Conservation (phyloP, 805 yeast species). For the Candida cerambycidarum region DNA sequence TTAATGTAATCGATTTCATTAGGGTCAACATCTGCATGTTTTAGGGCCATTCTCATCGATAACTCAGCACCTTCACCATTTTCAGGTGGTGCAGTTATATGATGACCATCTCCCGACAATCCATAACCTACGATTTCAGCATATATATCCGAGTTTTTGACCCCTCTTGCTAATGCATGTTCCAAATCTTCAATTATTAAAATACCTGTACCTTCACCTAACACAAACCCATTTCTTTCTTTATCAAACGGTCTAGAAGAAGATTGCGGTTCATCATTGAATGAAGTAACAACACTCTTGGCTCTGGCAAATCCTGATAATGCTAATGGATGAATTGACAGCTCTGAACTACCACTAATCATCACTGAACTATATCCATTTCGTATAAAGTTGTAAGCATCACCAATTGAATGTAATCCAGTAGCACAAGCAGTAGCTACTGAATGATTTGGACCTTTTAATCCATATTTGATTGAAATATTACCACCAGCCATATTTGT, state of each 20-base stretch:
- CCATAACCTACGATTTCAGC: conserved; percentile 91
- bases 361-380: conserved; percentile 82
- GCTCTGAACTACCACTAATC: conserved; percentile 94
- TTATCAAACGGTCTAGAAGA: conserved; percentile 89
- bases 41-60: conserved; percentile 78
- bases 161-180: conserved; percentile 66
- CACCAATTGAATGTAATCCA: conserved; percentile 92
- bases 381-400: conserved; percentile 77
- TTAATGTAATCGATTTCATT: conserved; percentile 71
- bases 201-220: conserved; percentile 91
- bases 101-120: conserved; percentile 85
- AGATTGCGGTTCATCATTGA: conserved; percentile 56
- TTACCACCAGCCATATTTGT: conserved; percentile 95
- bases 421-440: conserved; percentile 97
- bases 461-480: conserved; percentile 72
- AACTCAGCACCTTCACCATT: conserved; percentile 82
- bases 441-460: conserved; percentile 84
- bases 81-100: conserved; percentile 86
- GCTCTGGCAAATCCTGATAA: conserved; percentile 91
- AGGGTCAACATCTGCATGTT: conserved; percentile 47
- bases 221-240: conserved; percentile 79
- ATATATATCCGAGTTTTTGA: conserved; percentile 53
- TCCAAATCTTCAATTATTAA: conserved; percentile 73
- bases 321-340: conserved; percentile 81
- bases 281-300: conserved; percentile 67